Evolutionary conservation across 2,329 filamentous ascomycete genomes (phyloP), one percentile per base, ranked within the genome.

Genomic region (Macrophomina pseudophaseolina): DNA sequence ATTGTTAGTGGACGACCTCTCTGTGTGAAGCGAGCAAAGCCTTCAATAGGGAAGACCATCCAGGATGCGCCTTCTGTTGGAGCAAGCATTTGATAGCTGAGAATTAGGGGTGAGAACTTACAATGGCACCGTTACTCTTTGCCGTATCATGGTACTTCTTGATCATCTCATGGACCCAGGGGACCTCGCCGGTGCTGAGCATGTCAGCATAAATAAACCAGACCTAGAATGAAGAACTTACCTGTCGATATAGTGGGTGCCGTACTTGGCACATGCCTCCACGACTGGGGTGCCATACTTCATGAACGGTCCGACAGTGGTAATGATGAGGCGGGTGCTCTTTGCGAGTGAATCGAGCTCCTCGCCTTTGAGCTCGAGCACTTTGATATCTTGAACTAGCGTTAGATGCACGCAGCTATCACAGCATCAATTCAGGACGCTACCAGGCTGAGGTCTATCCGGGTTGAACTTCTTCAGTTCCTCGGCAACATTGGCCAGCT

Each of bases 401-500:
- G 48, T 66, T 40, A 66, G 54, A 52, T 2, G 12, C 7, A 38
- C 16, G 18, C 28, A 12, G 14, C 14, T 1, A 2, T 32, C 16
- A 44, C 9, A n/a, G 23, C 3, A 16, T 14, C 7, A 66, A 67
- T 35, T 59, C 18, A 7, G 33, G 42, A 59, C 5, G 68, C 58
- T 85, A 91, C 90, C 87, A 74, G 93, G 93, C 64, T 87, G 85
- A 42, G 81, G 74, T 64, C 94, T 89, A 76, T 96, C 89, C 2
- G 88, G 83, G 74, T 91, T 91, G 67, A 91, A 73, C 66, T 80
- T 75, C 72, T 88, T 88, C 75, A 94, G 85, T 65, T 91, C 87
- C 63, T 88, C 82, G 7, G 88, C 87, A 11, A 97, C 79, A 48
- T 81, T 80, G 70, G 90, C 85, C 4, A 98, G 85, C 78, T 97